Evolutionary conservation across 2,329 filamentous ascomycete genomes (phyloP).

Genomic region (Proliferodiscus dingleyae): DNA sequence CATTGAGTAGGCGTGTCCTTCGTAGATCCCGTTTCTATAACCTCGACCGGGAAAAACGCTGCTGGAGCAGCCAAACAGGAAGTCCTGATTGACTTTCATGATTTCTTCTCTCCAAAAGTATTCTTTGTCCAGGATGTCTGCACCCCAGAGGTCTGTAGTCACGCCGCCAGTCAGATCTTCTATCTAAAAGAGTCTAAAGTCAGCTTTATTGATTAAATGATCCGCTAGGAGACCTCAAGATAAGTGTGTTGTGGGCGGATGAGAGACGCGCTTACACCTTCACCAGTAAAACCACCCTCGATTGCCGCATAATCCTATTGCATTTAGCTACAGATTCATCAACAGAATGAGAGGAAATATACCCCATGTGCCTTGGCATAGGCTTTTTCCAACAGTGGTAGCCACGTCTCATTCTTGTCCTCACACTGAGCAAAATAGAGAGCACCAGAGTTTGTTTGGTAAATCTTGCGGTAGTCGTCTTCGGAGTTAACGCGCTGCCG

Average conservation of each 20-base stretch:
- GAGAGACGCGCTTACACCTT: too few relatives aligned
- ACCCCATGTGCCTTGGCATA: conserved; percentile 76
- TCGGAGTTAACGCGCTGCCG: conserved; percentile 55
- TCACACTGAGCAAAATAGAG: conserved; percentile 74
- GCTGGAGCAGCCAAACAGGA: conserved; percentile 64
- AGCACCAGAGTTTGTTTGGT: conserved; percentile 59
- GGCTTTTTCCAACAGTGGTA: conserved; percentile 75
- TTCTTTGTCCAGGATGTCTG: conserved; percentile 72
- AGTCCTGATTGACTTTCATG: conserved; percentile 73
- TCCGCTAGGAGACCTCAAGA: too few relatives aligned
- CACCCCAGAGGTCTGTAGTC: conserved; percentile 62
- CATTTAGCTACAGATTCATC: conserved; percentile 1
- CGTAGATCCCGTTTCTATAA: neutral
- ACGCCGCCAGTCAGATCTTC: conserved; percentile 64
- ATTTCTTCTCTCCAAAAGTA: conserved; percentile 81
- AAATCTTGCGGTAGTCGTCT: conserved; percentile 47
- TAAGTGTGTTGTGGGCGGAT: too few relatives aligned
- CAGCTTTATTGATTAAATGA: too few relatives aligned
- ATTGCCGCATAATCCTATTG: conserved; percentile 64
- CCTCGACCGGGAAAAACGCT: conserved; percentile 32
- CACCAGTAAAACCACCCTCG: conserved; percentile 61
- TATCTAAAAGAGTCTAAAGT: too few relatives aligned
- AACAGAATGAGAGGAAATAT: neutral
- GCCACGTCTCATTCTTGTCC: conserved; percentile 76
- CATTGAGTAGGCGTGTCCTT: conserved; percentile 52